These are phyloP conservation scores for Ogataea parapolymorpha DNA, from an alignment of 805 yeast species.

Conservation along the genomic window DNA sequence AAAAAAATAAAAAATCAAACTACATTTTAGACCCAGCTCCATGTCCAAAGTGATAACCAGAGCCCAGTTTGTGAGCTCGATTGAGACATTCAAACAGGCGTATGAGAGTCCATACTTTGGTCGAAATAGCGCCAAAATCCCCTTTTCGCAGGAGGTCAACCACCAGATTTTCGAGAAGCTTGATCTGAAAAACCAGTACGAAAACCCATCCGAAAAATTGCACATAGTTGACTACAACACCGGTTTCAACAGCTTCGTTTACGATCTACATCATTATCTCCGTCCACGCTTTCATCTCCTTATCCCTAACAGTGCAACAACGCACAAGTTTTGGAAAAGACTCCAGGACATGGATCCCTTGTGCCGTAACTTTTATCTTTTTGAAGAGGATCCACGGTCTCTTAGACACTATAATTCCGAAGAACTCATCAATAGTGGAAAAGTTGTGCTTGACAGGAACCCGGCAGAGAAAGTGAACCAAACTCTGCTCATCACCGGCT, in stretches of 20 bases:
- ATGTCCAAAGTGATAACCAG: not conserved
- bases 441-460: constrained; percentile 35
- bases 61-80: constrained; percentile 4
- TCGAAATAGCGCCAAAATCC: constrained; percentile 10
- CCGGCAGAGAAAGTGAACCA: constrained; percentile 23
- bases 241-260: constrained; percentile 58
- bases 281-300: constrained; percentile 63
- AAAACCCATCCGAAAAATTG: constrained; percentile 33
- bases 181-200: constrained; percentile 35
- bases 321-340: constrained; percentile 24
- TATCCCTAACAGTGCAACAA: constrained; percentile 31
- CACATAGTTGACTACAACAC: constrained; percentile 60
- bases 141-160: constrained; percentile 17
- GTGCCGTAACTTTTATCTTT: constrained; percentile 14
- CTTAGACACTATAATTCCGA: constrained; percentile 21
- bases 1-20: not conserved
- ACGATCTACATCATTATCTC: constrained; percentile 56
- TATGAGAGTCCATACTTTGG: constrained; percentile 2
- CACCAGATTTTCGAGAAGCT: constrained; percentile 45
- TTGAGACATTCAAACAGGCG: constrained; percentile 11
- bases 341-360: constrained; percentile 7
- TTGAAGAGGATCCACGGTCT: constrained; percentile 15
- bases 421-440: constrained; percentile 39
- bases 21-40: not conserved
- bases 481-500: constrained; percentile 30